A percentile compares a stretch with the other conserved stretches of the same genome.
phyloP scores from a whole-genome alignment of 2,329 filamentous ascomycete genomes.

The Xylariaceae sp. region DNA sequence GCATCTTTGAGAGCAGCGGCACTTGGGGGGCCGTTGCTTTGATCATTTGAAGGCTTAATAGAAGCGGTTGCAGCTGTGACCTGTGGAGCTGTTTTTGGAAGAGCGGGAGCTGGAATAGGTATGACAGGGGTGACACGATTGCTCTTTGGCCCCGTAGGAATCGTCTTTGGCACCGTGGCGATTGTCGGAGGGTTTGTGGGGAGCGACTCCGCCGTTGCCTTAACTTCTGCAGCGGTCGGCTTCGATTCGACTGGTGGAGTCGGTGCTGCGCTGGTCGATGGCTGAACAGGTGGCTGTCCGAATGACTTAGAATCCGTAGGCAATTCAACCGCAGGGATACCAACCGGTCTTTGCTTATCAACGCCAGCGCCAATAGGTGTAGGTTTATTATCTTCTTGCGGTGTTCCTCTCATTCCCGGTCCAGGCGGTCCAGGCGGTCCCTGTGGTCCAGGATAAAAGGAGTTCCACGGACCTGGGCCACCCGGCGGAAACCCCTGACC shows the following conservation, averaged over 20 bases:
- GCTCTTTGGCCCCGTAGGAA: slow-evolving; percentile 45
- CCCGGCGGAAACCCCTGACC: slow-evolving; percentile 69
- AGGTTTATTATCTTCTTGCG: slow-evolving; percentile 40
- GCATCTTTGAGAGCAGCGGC: slow-evolving; percentile 56
- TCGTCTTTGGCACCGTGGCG: slow-evolving; percentile 27
- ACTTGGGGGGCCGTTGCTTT: slow-evolving; percentile 30
- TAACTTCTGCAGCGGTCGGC: slow-evolving; percentile 50
- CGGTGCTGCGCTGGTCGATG: slow-evolving; percentile 44
- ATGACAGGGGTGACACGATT: slow-evolving; percentile 61
- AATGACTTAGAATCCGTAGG: slow-evolving; percentile 51
- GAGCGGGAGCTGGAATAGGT: slow-evolving; percentile 51
- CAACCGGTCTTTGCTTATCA: slow-evolving; percentile 42
- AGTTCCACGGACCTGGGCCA: slow-evolving; percentile 57
- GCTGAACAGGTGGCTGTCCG: slow-evolving; percentile 41
- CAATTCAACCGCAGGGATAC: slow-evolving; percentile 42
- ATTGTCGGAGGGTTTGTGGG: slow-evolving; percentile 25
- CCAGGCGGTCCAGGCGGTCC: slow-evolving; percentile 39
- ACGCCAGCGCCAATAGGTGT: slow-evolving; percentile 48
- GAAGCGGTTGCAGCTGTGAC: slow-evolving; percentile 22
- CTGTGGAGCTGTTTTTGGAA: slow-evolving; percentile 25
- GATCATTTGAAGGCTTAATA: slow-evolving; percentile 34
- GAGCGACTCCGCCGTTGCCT: slow-evolving; percentile 51
- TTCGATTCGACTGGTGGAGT: slow-evolving; percentile 66
- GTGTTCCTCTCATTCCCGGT: slow-evolving; percentile 27
- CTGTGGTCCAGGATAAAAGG: slow-evolving; percentile 51